phyloP scores from a whole-genome alignment of 192 early-diverging fungal genomes.

The Podila horticola region DNA sequence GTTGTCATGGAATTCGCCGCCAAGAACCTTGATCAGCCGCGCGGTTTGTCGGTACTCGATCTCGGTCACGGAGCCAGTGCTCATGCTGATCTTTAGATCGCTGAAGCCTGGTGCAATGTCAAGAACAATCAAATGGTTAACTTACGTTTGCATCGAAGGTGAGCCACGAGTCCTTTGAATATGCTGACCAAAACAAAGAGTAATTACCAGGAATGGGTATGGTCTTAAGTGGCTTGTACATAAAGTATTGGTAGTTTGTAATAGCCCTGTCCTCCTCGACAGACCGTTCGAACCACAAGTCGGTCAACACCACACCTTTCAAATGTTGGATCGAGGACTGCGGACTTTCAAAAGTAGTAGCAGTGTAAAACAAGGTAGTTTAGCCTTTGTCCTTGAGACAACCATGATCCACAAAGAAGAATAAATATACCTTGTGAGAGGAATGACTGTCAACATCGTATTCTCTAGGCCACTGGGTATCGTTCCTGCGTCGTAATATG shows the following conservation, averaged over 20 bases:
- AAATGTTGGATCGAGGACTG: neutral
- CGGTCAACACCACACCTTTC: slow-evolving; percentile 21
- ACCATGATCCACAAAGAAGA: neutral
- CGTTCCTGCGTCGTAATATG: slow-evolving; percentile 16
- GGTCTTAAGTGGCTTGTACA: slow-evolving; percentile 22
- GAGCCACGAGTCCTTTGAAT: neutral
- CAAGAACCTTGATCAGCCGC: slow-evolving; percentile 24
- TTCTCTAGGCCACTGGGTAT: slow-evolving; percentile 7
- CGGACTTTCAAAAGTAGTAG: neutral
- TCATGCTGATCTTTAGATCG: slow-evolving; percentile 8
- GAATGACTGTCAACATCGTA: slow-evolving; percentile 25
- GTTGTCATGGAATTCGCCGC: slow-evolving; percentile 16
- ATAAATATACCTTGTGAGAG: slow-evolving; percentile 20
- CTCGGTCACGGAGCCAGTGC: slow-evolving; percentile 6
- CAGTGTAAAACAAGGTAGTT: neutral
- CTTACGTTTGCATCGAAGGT: neutral
- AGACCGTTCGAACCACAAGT: slow-evolving; percentile 39
- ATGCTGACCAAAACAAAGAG: neutral
- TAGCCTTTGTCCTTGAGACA: too few species aligned
- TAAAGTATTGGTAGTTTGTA: slow-evolving; percentile 15
- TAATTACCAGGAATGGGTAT: slow-evolving; percentile 25
- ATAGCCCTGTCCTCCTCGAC: slow-evolving; percentile 20
- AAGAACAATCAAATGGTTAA: neutral
- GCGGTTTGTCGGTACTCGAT: slow-evolving; percentile 16
- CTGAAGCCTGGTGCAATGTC: slow-evolving; percentile 22